Percentiles rank a stretch among this genome's conserved stretches.
Evolutionary conservation across 306 rosid genomes (phyloP).

Genomic region (Sechiopsis laciniata): DNA sequence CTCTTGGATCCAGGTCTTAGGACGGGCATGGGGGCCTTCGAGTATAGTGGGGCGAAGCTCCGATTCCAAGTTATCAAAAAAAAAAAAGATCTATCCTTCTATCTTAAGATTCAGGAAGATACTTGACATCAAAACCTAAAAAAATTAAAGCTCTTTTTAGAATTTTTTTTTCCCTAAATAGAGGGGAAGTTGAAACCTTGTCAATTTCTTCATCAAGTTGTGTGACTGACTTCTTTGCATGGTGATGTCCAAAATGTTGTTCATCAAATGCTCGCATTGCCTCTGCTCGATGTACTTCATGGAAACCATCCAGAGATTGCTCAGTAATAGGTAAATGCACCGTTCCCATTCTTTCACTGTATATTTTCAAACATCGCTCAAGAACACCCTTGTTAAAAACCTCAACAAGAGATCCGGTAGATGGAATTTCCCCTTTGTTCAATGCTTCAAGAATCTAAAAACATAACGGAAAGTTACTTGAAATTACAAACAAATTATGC

Average conservation of each 20-base stretch:
- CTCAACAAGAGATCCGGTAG: slow-evolving; percentile 95
- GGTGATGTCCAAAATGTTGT: slow-evolving; percentile 86
- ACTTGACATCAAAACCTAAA: background rate
- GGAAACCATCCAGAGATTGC: slow-evolving; percentile 51
- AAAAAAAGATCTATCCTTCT: too few species aligned
- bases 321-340: slow-evolving; percentile 58
- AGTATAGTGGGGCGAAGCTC: too few species aligned
- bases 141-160: background rate
- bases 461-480: slow-evolving; percentile 23
- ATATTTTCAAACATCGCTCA: slow-evolving; percentile 76
- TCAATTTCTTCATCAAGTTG: slow-evolving; percentile 76
- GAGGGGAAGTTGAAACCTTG: slow-evolving; percentile 42
- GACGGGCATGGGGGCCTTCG: too few species aligned
- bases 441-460: slow-evolving; percentile 88
- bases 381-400: slow-evolving; percentile 88
- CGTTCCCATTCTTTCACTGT: slow-evolving; percentile 47
- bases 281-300: slow-evolving; percentile 44
- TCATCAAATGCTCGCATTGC: slow-evolving; percentile 62
- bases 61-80: too few species aligned
- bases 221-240: slow-evolving; percentile 70
- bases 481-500: background rate
- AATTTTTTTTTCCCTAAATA: background rate
- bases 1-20: too few species aligned
- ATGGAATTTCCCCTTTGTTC: slow-evolving; percentile 98
- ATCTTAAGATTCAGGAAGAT: too few species aligned